Base-by-base conservation (phyloP, 2,329 filamentous ascomycete genomes). In the Fusarium tuaranense region DNA sequence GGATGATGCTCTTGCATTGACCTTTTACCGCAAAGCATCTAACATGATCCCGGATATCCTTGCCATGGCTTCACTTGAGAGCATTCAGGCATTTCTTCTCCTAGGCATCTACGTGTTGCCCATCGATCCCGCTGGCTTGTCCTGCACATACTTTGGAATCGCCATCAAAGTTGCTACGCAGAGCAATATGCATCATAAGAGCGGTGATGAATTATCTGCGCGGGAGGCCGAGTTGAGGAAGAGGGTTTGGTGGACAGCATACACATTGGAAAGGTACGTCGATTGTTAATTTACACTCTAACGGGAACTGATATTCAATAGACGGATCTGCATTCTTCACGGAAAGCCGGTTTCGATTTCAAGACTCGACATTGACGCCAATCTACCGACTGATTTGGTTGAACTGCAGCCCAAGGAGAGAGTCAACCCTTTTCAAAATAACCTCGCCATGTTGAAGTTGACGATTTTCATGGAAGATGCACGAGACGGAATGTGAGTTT, bases 181-280 rank as follows among this genome's bases (percentile, higher is more conserved):
- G 18, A 68, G 44, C 13, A 68, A 70, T 2, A 65, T 78, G 41
- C 76, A 77, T 32, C 64, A 64, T 16, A 67, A 44, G 18, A 39
- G 8, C 7, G 7, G 30, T 1, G 27, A 36, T 6, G 30, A 30
- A 2, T 3, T 65, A 1, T 38, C 14, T 3, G 1, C 7, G 2
- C n/a, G 57, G 7, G 61, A 78, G 13, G 14, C 14, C 1, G 74
- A 75, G 55, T 36, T 76, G 4, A 39, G 67, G 14, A 77, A 76
- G n/a, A 63, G 74, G 14, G 67, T 77, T 41, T 78, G 76, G 76
- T 78, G 76, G 76, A 78, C 76, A 12, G 67, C 72, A 7, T 77
- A 75, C 30, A 70, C 67, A 10, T 44, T 76, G 3, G 73, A 78
- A 58, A 75, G 74, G 75, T 77, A 22, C 6, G 58, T 20, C 22